phyloP scores from a whole-genome alignment of 108 stramenopile species.

The Schizochytrium sp. region DNA sequence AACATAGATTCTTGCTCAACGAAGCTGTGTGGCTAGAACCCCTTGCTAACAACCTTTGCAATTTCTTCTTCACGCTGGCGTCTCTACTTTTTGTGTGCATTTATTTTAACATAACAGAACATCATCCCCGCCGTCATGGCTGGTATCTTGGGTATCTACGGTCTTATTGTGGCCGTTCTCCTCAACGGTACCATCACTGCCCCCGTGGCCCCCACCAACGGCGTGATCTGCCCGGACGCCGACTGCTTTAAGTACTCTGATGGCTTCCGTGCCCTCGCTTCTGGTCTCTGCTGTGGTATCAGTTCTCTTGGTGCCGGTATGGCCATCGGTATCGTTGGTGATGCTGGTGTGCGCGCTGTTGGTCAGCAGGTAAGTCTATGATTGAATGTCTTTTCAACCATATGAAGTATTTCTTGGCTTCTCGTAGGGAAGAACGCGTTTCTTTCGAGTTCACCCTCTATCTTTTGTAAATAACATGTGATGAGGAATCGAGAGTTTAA shows the following conservation, averaged over 20 bases:
- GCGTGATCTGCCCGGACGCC: background rate
- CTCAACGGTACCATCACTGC: conserved; percentile 69
- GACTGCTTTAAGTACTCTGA: conserved; percentile 83
- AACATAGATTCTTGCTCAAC: too few relatives aligned
- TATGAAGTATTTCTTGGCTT: too few relatives aligned
- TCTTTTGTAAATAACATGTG: too few relatives aligned
- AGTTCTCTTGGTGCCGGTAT: conserved; percentile 96
- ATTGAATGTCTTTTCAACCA: too few relatives aligned
- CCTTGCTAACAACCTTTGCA: too few relatives aligned
- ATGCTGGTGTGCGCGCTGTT: conserved; percentile 98
- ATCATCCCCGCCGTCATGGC: conserved; percentile 99
- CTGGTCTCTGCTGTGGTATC: conserved; percentile 97
- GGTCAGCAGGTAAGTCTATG: conserved; percentile 82
- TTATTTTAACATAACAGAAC: conserved; percentile 71
- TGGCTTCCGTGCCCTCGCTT: conserved; percentile 96
- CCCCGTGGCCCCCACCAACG: background rate
- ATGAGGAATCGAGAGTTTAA: too few relatives aligned
- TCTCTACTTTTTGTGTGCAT: too few relatives aligned
- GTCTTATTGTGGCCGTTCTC: conserved; percentile 97
- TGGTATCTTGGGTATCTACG: conserved; percentile 99
- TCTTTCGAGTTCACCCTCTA: too few relatives aligned
- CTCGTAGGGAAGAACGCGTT: too few relatives aligned
- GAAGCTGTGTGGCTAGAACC: too few relatives aligned
- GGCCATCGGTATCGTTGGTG: conserved; percentile 99
- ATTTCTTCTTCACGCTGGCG: too few relatives aligned